Evolutionary conservation across 331 rosid genomes (phyloP).

Genomic region (Acacia concinna): DNA sequence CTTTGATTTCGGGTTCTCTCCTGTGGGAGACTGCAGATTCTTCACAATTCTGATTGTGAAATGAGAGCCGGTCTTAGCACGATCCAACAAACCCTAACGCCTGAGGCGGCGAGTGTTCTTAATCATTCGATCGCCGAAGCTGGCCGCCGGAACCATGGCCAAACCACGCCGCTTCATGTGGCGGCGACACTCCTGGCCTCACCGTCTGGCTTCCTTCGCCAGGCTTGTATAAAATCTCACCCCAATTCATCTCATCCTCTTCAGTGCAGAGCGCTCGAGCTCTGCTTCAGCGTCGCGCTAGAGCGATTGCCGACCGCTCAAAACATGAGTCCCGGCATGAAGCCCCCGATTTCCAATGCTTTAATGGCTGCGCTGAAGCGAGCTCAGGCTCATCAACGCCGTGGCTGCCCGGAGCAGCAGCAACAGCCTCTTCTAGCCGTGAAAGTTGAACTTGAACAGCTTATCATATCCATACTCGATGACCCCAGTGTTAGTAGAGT

Average conservation of each 20-base stretch:
- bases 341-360: constrained; percentile 72
- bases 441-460: constrained; percentile 88
- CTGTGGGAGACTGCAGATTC: neutral
- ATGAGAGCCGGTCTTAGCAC: constrained; percentile 78
- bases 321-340: constrained; percentile 47
- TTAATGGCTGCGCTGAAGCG: constrained; percentile 76
- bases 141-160: constrained; percentile 69
- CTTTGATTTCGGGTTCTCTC: neutral
- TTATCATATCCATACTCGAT: constrained; percentile 89
- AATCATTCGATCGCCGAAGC: constrained; percentile 71
- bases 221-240: constrained; percentile 73
- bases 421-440: constrained; percentile 94
- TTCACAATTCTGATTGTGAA: constrained; percentile 21
- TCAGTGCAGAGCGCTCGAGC: constrained; percentile 78
- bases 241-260: constrained; percentile 75
- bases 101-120: constrained; percentile 72
- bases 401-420: constrained; percentile 89
- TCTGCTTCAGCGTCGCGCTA: constrained; percentile 71
- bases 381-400: constrained; percentile 78
- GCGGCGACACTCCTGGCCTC: constrained; percentile 65
- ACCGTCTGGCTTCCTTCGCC: constrained; percentile 61
- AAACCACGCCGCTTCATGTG: constrained; percentile 74
- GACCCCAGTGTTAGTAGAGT: constrained; percentile 97
- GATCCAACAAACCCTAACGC: constrained; percentile 76
- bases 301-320: constrained; percentile 66